Base-by-base conservation (phyloP, 2,329 filamentous ascomycete genomes). In the Boeremia lycopersici region DNA sequence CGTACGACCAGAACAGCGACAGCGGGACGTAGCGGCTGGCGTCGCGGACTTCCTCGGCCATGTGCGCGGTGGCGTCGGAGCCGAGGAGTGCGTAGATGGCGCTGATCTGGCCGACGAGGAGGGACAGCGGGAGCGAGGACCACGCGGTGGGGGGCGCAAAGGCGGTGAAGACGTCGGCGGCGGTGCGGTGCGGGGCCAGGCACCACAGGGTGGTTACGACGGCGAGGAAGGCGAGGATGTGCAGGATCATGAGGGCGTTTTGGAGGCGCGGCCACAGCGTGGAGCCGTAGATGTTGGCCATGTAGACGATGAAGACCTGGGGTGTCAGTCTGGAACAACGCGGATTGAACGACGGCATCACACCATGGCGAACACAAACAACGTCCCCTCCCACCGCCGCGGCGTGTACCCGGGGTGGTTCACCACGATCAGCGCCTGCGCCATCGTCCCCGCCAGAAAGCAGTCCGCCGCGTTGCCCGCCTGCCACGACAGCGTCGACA, bases 361-460 rank as follows among this genome's bases (percentile, higher is more conserved):
- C 2, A 31, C 30, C 30, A 31, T 31, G 2, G 77, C 79, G 52
- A 78, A 79, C 47, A 78, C 73, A 1, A 84, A 60, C 1, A 84
- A 70, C 0, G 81, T 83, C 1, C 74, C 77, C 42, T 84, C 81
- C 79, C 79, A 84, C 44, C 71, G 53, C 46, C 79, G 57, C 0
- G 70, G 62, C 0, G 67, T 50, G 56, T 81, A 80, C 17, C 48
- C 39, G 1, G 60, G 38, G 29, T 78, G 65, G 41, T 77, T 79
- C 15, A 82, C 64, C 29, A 68, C 60, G 13, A 72, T 58, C 3
- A 74, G 62, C 1, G 70, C 71, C 57, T 72, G 65, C 25, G 72
- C 66, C 42, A 69, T 62, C 8, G 61, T 64, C 12, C 62, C 65
- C 9, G 64, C 60, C 1, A 72, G 59, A 47, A 68, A 76, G 6